Evolutionary conservation across 768 basidiomycete species (phyloP).

Genomic region (Rossbeevera mucosa): DNA sequence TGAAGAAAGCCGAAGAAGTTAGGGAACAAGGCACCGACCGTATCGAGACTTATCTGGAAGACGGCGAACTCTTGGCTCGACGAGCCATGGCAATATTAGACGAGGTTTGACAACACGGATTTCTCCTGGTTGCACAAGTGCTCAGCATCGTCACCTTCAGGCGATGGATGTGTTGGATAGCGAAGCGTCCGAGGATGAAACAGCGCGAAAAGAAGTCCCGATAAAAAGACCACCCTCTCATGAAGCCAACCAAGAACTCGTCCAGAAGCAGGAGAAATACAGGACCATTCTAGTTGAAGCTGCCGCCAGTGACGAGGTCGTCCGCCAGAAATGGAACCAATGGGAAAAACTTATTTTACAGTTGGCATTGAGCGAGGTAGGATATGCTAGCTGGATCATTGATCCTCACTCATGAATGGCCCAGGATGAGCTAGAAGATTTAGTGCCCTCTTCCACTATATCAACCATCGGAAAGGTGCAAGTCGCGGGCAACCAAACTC

Average conservation of each 20-base stretch:
- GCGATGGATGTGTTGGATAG: slow-evolving; percentile 87
- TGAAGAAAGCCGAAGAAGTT: slow-evolving; percentile 83
- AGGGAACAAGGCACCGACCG: slow-evolving; percentile 72
- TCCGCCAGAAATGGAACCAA: slow-evolving; percentile 82
- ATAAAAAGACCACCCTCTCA: slow-evolving; percentile 63
- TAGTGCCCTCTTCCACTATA: slow-evolving; percentile 64
- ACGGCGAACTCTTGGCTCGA: slow-evolving; percentile 62
- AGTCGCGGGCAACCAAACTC: slow-evolving; percentile 45
- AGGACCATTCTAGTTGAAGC: slow-evolving; percentile 70
- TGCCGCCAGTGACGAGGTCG: slow-evolving; percentile 65
- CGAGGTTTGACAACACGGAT: slow-evolving; percentile 49
- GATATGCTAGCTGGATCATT: background rate
- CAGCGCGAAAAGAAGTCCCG: slow-evolving; percentile 47
- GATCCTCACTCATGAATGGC: slow-evolving; percentile 2
- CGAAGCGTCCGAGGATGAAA: slow-evolving; percentile 84
- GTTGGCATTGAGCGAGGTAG: slow-evolving; percentile 64
- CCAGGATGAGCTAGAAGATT: slow-evolving; percentile 61
- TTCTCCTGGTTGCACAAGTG: background rate
- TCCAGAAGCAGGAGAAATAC: slow-evolving; percentile 68
- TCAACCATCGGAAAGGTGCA: slow-evolving; percentile 30
- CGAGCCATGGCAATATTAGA: slow-evolving; percentile 61
- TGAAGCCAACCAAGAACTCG: slow-evolving; percentile 71
- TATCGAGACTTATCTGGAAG: slow-evolving; percentile 67
- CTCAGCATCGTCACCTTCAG: slow-evolving; percentile 36
- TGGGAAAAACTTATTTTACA: slow-evolving; percentile 73